Evolutionary conservation across 2,329 filamentous ascomycete species (phyloP).

Genomic region (Xylariaceae sp.): DNA sequence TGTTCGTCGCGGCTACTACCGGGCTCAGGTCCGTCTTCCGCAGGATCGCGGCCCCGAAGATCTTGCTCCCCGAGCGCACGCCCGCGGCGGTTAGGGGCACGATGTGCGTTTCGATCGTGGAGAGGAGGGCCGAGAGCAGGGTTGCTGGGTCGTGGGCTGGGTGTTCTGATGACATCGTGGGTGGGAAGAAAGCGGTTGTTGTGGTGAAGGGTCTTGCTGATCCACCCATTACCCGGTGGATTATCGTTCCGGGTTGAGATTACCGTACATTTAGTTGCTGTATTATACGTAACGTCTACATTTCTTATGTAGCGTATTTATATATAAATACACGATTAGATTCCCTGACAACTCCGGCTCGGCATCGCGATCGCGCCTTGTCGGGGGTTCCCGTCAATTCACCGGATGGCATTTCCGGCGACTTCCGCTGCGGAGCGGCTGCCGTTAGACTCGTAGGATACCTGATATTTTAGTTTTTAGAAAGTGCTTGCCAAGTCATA

Average conservation of each 20-base stretch:
- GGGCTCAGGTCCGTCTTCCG: slow-evolving; percentile 44
- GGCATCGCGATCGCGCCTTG: neutral
- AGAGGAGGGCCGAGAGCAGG: slow-evolving; percentile 46
- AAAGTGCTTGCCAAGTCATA: no score
- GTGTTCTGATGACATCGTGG: slow-evolving; percentile 15
- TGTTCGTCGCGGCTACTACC: slow-evolving; percentile 57
- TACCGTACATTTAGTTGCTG: no score
- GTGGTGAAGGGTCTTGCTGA: no score
- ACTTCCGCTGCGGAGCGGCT: slow-evolving; percentile 8
- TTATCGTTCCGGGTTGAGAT: no score
- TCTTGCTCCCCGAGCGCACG: slow-evolving; percentile 55
- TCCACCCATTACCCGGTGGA: no score
- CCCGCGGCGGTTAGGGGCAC: slow-evolving; percentile 54
- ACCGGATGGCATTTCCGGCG: slow-evolving; percentile 9
- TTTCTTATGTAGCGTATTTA: no score
- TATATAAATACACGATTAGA: neutral
- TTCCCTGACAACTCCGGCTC: no score
- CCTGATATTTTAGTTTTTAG: no score
- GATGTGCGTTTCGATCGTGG: slow-evolving; percentile 48
- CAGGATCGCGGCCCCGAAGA: slow-evolving; percentile 61
- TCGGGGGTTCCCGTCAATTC: slow-evolving; percentile 14
- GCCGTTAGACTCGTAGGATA: no score
- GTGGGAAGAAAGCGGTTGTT: neutral
- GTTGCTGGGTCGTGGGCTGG: slow-evolving; percentile 33
- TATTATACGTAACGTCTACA: no score